Conservation (phyloP, 2,329 filamentous ascomycete genomes). For the Helminthosporium solani region DNA sequence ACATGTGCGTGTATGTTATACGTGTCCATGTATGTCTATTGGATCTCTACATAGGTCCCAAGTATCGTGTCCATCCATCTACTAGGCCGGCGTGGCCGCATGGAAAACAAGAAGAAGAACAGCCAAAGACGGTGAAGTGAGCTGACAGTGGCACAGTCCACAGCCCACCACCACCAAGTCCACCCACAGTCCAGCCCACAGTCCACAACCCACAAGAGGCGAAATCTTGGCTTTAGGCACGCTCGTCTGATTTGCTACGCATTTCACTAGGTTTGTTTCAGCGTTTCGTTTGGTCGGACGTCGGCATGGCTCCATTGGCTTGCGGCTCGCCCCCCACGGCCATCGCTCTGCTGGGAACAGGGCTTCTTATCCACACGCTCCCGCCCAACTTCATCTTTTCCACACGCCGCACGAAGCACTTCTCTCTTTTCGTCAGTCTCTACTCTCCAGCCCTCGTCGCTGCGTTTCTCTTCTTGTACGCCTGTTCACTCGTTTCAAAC, state of each 20-base stretch:
- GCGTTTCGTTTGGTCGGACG: slow-evolving; percentile 8
- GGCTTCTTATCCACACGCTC: slow-evolving; percentile 29
- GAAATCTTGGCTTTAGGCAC: background rate
- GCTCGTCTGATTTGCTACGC: slow-evolving; percentile 1
- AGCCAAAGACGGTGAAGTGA: background rate
- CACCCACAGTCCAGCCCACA: too few relatives aligned
- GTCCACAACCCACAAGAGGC: too few relatives aligned
- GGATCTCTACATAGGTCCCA: too few relatives aligned
- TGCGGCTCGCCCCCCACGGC: background rate
- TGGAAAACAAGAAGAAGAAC: too few relatives aligned
- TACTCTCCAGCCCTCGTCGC: slow-evolving; percentile 7
- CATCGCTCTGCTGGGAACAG: background rate
- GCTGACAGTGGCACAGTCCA: background rate
- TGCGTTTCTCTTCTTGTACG: slow-evolving; percentile 26
- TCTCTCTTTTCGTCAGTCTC: slow-evolving; percentile 7
- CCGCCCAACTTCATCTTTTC: slow-evolving; percentile 19
- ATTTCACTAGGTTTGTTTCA: slow-evolving; percentile 6
- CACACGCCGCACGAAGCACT: slow-evolving; percentile 15
- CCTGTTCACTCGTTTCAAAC: slow-evolving; percentile 39
- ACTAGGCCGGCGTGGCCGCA: background rate
- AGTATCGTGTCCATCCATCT: too few relatives aligned
- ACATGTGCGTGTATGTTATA: too few relatives aligned
- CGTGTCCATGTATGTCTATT: too few relatives aligned
- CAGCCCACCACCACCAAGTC: too few relatives aligned
- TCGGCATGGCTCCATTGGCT: slow-evolving; percentile 6